Evolutionary conservation across 2,329 filamentous ascomycete species (phyloP), one percentile per base, ranked within the genome.

Genomic region (Dichotomopilus funicola): DNA sequence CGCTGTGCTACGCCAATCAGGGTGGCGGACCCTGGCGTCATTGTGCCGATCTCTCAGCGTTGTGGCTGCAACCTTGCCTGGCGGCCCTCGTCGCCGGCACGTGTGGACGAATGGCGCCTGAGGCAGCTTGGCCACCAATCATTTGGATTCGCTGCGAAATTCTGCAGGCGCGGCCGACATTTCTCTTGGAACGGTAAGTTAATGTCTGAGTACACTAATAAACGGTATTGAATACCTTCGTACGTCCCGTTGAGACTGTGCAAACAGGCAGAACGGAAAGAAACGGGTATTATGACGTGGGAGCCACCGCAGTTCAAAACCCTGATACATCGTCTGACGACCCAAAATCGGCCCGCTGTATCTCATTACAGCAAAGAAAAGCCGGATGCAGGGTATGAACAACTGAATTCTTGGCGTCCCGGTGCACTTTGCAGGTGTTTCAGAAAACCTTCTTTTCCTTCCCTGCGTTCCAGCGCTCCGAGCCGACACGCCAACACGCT

Each of bases 31-130:
- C 54, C 49, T 62, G 55, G 56, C 60, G 61, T 62, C 61, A 63
- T 58, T 49, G 51, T 50, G 58, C 47, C 57, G 61, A 63, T 63
- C 61, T 27, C 35, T 49, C 49, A 50, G 27, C 36, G 51, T 35
- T 55, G 37, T 53, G 27, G 53, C 44, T 44, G 46, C 42, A 40
- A 41, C 49, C 38, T 10, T 48, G 51, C 51, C 47, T 46, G 46
- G 44, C 11, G 33, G 34, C 13, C 31, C 49, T 19, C n/a, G 49
- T 37, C 35, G 41, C 12, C 44, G 33, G 45, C 49, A 45, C 49
- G 49, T 44, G 49, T 51, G 49, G 41, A 33, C 11, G 10, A 40
- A 42, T 31, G 27, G 33, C 38, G 6, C 37, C 31, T 40, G 35
- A 8, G 41, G 35, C 36, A n/a, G 48, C 33, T 27, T 45, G 13